Base-by-base conservation (phyloP, 2,329 filamentous ascomycete genomes). In the Microcera coccophila region DNA sequence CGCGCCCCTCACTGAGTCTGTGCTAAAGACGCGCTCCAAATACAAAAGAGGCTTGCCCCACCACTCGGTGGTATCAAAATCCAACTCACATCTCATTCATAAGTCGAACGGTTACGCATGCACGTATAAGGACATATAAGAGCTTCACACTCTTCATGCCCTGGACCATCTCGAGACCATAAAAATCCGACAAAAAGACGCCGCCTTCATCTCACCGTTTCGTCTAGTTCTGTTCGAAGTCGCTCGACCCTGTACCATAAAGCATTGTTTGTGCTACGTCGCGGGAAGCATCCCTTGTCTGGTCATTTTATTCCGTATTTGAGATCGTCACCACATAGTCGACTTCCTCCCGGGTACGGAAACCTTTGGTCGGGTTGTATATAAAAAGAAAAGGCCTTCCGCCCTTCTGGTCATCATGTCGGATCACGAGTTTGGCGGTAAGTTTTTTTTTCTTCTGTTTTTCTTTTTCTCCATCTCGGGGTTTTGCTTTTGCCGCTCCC, bases 361-460 rank as follows among this genome's bases (percentile, higher is more conserved):
- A 26, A 41, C 38, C 46, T 35, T 24, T 41, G 32, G 12, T 7
- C 22, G n/a, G n/a, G n/a, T n/a, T n/a, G n/a, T n/a, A n/a, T n/a
- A n/a, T n/a, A n/a, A n/a, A n/a, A n/a, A n/a, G 22, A 7, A 26
- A 26, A 26, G 7, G 22, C 22, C 12, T 26, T 12, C 12, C 12
- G n/a, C 14, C 29, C 29, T n/a, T 8, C 36, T 39, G 36, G 14
- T 36, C 55, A 67, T 35, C 49, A 84, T 84, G 81, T 84, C 81
- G 44, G 81, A 84, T 58, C 76, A 82, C 63, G 81, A 84, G 62
- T 80, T 82, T 68, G 75, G 73, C 66, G 75, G 80, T 82, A 61
- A 67, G 78, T 69, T 21, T 36, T 36, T 45, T 21, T 14, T 36
- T 36, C 20, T 32, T 17, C 39, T 22, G 39, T 18, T 54, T 21